A percentile compares a stretch with the other conserved stretches of the same genome.
Evolutionary conservation across 352 stramenopile genomes (phyloP).

Genomic region (Phytophthora quininea): DNA sequence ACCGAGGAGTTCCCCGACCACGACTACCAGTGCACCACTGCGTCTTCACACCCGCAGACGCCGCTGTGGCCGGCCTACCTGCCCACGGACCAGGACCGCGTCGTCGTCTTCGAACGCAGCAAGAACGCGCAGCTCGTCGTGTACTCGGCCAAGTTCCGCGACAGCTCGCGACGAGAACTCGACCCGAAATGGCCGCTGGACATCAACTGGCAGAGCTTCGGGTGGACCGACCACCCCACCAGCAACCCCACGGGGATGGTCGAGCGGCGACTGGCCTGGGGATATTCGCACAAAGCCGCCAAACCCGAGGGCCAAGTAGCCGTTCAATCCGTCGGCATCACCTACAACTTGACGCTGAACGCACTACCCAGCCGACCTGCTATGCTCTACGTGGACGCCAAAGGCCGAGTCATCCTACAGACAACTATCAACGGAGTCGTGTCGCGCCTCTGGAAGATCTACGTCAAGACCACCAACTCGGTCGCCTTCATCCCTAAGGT

Average conservation of each 20-base stretch:
- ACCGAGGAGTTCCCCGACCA: slow-evolving; percentile 75
- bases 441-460: slow-evolving; percentile 79
- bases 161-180: slow-evolving; percentile 52
- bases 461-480: slow-evolving; percentile 63
- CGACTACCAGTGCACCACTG: slow-evolving; percentile 69
- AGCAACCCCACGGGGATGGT: slow-evolving; percentile 71
- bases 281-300: slow-evolving; percentile 60
- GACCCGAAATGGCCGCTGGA: slow-evolving; percentile 73
- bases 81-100: slow-evolving; percentile 57
- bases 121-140: slow-evolving; percentile 86
- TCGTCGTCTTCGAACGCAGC: slow-evolving; percentile 79
- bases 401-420: slow-evolving; percentile 60
- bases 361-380: slow-evolving; percentile 60
- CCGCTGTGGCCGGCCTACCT: slow-evolving; percentile 76
- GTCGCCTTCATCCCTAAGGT: slow-evolving; percentile 76
- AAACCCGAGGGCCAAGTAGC: slow-evolving; percentile 17
- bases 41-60: slow-evolving; percentile 60
- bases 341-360: slow-evolving; percentile 71
- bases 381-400: slow-evolving; percentile 64
- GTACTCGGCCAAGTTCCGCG: slow-evolving; percentile 70
- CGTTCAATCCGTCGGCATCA: slow-evolving; percentile 37
- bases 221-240: slow-evolving; percentile 70
- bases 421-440: slow-evolving; percentile 46
- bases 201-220: slow-evolving; percentile 86
- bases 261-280: slow-evolving; percentile 73